Percentiles rank a stretch among this genome's conserved stretches.
These are phyloP conservation scores for Ophiostoma himal-ulmi DNA, from an alignment of 2,329 filamentous ascomycete genomes.

Conservation along the genomic window DNA sequence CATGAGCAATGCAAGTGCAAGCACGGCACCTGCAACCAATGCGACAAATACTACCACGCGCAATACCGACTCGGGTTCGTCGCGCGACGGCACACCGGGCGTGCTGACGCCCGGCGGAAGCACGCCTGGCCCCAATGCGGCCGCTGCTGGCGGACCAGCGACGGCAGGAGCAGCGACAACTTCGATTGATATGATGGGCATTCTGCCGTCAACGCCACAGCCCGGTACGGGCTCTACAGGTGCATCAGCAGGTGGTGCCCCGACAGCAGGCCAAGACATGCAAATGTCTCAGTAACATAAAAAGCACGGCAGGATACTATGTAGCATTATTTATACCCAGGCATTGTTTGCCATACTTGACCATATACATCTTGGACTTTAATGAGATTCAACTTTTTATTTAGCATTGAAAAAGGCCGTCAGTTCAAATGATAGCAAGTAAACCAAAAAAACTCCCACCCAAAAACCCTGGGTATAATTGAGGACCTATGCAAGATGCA, in stretches of 20 bases:
- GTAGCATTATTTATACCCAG: slow-evolving; percentile 11
- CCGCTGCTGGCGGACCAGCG: background rate
- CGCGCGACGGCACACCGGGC: slow-evolving; percentile 7
- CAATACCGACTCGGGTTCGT: slow-evolving; percentile 12
- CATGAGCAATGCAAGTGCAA: background rate
- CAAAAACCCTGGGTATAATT: slow-evolving; percentile 19
- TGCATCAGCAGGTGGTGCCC: background rate
- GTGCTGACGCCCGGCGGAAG: background rate
- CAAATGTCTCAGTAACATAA: background rate
- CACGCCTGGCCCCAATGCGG: slow-evolving; percentile 11
- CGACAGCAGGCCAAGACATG: background rate
- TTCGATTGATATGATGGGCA: slow-evolving; percentile 24
- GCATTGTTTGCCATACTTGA: slow-evolving; percentile 1
- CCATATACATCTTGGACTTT: background rate
- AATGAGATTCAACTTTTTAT: background rate
- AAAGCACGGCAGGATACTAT: background rate
- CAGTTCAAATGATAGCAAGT: background rate
- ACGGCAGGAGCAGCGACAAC: background rate
- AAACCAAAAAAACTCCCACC: slow-evolving; percentile 8
- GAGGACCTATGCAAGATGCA: slow-evolving; percentile 18
- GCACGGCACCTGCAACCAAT: background rate
- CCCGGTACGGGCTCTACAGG: background rate
- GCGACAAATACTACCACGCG: background rate
- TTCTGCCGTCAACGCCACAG: slow-evolving; percentile 25
- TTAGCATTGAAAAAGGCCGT: background rate